Conservation (phyloP, 495 filamentous ascomycete species). For the Penicillium bialowiezense region DNA sequence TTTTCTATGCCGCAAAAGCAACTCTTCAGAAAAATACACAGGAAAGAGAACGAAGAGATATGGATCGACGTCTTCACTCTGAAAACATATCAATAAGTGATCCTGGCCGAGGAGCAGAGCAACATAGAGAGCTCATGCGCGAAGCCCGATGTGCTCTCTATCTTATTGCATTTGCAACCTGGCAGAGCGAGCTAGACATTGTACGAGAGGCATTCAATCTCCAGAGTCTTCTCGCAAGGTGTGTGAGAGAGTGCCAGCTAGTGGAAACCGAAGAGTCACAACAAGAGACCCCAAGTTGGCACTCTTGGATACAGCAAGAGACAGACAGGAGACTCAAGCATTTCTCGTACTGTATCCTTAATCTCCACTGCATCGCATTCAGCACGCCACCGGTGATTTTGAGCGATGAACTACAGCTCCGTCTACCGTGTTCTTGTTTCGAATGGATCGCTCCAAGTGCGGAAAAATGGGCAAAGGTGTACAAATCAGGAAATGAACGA, state of each 20-base stretch:
- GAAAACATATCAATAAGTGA: not conserved
- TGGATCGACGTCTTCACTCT: not conserved
- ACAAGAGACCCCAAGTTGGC: constrained; percentile 9
- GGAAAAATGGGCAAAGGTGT: constrained; percentile 10
- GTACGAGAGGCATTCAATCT: constrained; percentile 14
- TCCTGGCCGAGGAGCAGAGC: not conserved
- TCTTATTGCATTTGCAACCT: constrained; percentile 18
- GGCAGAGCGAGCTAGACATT: constrained; percentile 13
- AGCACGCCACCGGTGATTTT: constrained; percentile 42
- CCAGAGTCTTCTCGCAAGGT: constrained; percentile 13
- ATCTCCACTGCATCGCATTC: constrained; percentile 37
- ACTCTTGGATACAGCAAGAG: constrained; percentile 25
- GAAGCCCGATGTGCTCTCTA: constrained; percentile 9
- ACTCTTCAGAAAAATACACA: constrained; percentile 7
- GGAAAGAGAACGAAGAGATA: not conserved
- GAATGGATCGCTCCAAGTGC: constrained; percentile 15
- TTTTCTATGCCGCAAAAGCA: constrained; percentile 10
- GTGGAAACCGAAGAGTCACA: constrained; percentile 2
- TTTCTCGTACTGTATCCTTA: constrained; percentile 35
- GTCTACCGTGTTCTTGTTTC: constrained; percentile 45
- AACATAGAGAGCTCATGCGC: not conserved
- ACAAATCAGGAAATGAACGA: not conserved
- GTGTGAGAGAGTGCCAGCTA: constrained; percentile 11
- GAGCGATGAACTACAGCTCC: constrained; percentile 56
- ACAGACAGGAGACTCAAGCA: constrained; percentile 31